phyloP scores from a whole-genome alignment of 1,284 basidiomycete genomes.

The Bondarzewia mesenterica region DNA sequence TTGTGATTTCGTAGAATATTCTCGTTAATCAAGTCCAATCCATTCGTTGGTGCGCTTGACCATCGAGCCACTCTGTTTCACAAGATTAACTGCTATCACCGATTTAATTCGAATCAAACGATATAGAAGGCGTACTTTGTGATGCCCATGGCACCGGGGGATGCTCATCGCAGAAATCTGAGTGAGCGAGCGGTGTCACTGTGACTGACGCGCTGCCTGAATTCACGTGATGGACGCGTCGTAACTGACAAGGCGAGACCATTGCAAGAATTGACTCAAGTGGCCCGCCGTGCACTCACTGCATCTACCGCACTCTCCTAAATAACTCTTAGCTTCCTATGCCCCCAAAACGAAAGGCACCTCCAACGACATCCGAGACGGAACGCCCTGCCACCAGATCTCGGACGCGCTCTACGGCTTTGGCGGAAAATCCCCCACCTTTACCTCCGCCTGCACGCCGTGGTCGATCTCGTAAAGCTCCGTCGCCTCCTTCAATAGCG shows the following conservation, averaged over 20 bases:
- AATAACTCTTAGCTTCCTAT: no score
- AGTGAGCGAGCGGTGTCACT: not conserved
- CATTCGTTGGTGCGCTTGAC: constrained; percentile 68
- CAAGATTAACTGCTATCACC: no score
- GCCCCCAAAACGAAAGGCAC: constrained; percentile 44
- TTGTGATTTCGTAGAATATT: constrained; percentile 67
- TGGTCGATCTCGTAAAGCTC: constrained; percentile 15
- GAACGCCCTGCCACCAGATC: constrained; percentile 5
- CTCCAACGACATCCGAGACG: constrained; percentile 7
- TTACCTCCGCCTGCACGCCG: constrained; percentile 13
- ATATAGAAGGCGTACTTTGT: not conserved
- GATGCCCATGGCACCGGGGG: not conserved
- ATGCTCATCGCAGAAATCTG: not conserved
- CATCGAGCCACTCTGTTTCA: constrained; percentile 68
- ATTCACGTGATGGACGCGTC: not conserved
- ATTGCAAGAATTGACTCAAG: no score
- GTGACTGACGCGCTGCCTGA: not conserved
- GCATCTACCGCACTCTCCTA: no score
- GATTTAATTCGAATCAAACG: no score
- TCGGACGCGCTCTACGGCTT: not conserved
- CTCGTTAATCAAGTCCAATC: constrained; percentile 55
- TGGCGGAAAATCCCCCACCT: not conserved
- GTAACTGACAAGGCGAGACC: no score
- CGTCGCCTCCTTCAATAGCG: not conserved
- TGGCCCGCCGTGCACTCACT: no score